Percentiles rank a stretch among this genome's conserved stretches.
phyloP scores from a whole-genome alignment of 768 basidiomycete genomes.

The Dioszegia hungarica region DNA sequence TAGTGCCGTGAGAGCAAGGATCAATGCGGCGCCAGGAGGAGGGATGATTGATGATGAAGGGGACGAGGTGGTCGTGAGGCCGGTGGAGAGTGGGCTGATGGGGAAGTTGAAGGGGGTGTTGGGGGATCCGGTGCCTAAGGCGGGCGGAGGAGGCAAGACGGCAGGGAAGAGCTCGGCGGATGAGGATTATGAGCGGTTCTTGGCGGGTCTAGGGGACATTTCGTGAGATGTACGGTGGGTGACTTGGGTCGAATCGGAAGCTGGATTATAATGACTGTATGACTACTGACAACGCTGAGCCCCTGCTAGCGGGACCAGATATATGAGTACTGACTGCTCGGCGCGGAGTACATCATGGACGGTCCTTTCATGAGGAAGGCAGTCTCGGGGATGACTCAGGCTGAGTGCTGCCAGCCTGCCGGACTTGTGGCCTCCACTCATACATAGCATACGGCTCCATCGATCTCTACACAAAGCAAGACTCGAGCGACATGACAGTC shows the following conservation, averaged over 20 bases:
- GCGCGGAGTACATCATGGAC: too few species aligned
- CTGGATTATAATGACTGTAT: neutral
- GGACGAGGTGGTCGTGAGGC: conserved; percentile 17
- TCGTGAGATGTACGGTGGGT: neutral
- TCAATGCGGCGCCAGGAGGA: conserved; percentile 41
- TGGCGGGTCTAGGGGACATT: conserved; percentile 42
- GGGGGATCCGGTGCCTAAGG: conserved; percentile 4
- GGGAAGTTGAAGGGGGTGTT: conserved; percentile 42
- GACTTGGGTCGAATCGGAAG: neutral
- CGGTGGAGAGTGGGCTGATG: conserved; percentile 30
- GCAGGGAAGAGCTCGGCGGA: conserved; percentile 15
- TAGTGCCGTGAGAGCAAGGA: too few species aligned
- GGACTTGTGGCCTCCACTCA: too few species aligned
- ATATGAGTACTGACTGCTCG: too few species aligned
- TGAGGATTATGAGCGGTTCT: conserved; percentile 46
- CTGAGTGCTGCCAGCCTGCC: too few species aligned
- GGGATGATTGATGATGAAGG: conserved; percentile 34
- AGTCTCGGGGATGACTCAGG: too few species aligned
- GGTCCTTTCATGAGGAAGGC: too few species aligned
- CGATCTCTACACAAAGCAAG: too few species aligned
- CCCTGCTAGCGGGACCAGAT: too few species aligned
- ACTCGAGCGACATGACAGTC: too few species aligned
- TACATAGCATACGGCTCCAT: too few species aligned
- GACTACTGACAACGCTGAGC: neutral
- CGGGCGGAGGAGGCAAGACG: neutral